A percentile compares a stretch with the other conserved stretches of the same genome.
Conservation (phyloP, 805 yeast species). For the Zygoascus tannicola region DNA sequence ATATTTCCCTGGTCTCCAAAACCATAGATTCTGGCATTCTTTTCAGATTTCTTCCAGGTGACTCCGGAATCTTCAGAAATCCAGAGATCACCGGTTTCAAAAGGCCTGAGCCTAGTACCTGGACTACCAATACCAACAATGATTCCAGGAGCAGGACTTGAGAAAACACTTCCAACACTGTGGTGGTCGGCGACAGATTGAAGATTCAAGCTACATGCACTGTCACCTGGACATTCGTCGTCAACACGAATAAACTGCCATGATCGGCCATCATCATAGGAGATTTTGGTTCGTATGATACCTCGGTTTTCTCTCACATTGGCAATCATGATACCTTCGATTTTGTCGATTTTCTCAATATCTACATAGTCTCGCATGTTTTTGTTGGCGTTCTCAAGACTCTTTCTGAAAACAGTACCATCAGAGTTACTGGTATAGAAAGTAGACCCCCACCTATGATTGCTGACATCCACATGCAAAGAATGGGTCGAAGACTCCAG, state of each 20-base stretch:
- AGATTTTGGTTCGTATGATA: slow-evolving; percentile 28
- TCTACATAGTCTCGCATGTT: slow-evolving; percentile 32
- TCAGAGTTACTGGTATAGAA: slow-evolving; percentile 37
- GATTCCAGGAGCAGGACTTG: slow-evolving; percentile 38
- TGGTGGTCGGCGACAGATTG: slow-evolving; percentile 30
- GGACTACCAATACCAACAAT: slow-evolving; percentile 36
- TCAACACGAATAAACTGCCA: slow-evolving; percentile 27
- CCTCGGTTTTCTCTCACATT: slow-evolving; percentile 22
- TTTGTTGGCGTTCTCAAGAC: slow-evolving; percentile 29
- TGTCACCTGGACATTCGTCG: slow-evolving; percentile 22
- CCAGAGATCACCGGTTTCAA: slow-evolving; percentile 39
- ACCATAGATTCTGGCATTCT: slow-evolving; percentile 43
- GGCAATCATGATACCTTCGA: slow-evolving; percentile 57
- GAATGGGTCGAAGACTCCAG: slow-evolving; percentile 34
- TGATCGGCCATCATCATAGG: slow-evolving; percentile 32
- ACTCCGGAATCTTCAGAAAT: slow-evolving; percentile 70
- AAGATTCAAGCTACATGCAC: slow-evolving; percentile 32
- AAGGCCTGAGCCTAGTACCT: slow-evolving; percentile 22
- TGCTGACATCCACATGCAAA: slow-evolving; percentile 33
- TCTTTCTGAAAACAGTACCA: slow-evolving; percentile 42
- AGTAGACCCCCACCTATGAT: slow-evolving; percentile 6
- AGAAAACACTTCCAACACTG: slow-evolving; percentile 24
- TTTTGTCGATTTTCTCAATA: slow-evolving; percentile 37
- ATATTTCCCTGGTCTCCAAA: slow-evolving; percentile 77
- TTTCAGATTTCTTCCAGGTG: slow-evolving; percentile 53